Evolutionary conservation across 2,329 filamentous ascomycete genomes (phyloP).

Genomic region (Colletotrichum australisinense): DNA sequence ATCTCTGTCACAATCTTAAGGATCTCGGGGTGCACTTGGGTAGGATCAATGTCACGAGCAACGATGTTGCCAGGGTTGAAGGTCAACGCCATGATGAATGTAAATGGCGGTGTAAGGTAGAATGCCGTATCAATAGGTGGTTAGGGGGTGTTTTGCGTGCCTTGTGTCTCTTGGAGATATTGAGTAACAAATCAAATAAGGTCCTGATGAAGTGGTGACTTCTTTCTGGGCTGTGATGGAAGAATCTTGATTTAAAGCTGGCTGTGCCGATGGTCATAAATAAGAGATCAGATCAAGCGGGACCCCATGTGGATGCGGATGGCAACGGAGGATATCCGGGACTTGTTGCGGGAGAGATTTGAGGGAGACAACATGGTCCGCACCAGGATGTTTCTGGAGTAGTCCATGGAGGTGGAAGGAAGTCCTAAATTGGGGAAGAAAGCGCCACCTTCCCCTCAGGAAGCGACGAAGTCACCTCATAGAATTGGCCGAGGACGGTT

Average conservation of each 20-base stretch:
- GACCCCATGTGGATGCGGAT: background rate
- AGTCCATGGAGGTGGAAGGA: background rate
- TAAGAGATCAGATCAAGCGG: background rate
- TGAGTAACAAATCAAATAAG: background rate
- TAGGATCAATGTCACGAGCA: constrained; percentile 23
- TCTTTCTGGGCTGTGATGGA: background rate
- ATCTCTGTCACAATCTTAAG: constrained; percentile 20
- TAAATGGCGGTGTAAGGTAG: constrained; percentile 1
- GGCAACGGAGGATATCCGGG: background rate
- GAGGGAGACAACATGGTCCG: constrained; percentile 19
- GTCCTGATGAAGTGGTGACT: background rate
- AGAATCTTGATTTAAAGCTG: background rate
- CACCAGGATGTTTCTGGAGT: background rate
- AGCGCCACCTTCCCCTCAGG: constrained; percentile 18
- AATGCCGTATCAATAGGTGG: background rate
- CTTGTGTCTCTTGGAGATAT: background rate
- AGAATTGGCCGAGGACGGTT: background rate
- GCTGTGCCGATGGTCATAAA: constrained; percentile 11
- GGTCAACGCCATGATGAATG: constrained; percentile 7
- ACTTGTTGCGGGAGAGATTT: background rate
- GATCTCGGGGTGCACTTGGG: constrained; percentile 14
- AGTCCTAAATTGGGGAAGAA: constrained; percentile 8
- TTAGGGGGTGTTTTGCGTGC: background rate
- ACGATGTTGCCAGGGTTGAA: constrained; percentile 30
- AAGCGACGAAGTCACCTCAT: background rate